Base-by-base conservation (phyloP, 2,329 filamentous ascomycete genomes). In the Verticillium nonalfalfae region DNA sequence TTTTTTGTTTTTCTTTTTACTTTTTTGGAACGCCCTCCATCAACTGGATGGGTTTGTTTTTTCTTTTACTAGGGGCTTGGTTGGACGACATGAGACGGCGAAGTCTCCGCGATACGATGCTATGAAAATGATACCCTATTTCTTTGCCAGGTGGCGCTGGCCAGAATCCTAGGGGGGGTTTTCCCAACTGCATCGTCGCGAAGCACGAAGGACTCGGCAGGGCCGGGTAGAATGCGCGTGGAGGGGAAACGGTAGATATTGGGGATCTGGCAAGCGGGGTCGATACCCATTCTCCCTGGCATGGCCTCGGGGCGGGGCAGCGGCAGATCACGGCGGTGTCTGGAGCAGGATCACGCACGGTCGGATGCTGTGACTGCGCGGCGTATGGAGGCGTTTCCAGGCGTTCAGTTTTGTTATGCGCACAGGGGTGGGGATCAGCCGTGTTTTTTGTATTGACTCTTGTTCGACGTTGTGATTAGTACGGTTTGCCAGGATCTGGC, bases 71-170 rank as follows among this genome's bases (percentile, higher is more conserved):
- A 40, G 26, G n/a, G 9, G 5, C n/a, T 21, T 34, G 54, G 36
- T 34, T n/a, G n/a, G 26, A 39, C 13, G n/a, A 9, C 18, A 36
- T 50, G 45, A 18, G n/a, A 50, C 7, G 45, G 45, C 18, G 45
- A 18, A 13, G 18, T 21, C 45, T 50, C 45, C 45, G 21, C 45
- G 45, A 50, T 18, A 50, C n/a, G 45, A 50, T n/a, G 45, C 26
- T 50, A 50, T 50, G 45, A 50, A 26, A 21, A 59, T 60, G 63
- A 64, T 63, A 63, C 58, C 63, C 63, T 61, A 26, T 31, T 59
- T 50, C 61, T 61, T 63, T 55, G 63, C 63, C 63, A 60, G 57
- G 63, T 61, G 61, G 63, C 63, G 61, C 63, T 64, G 63, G 63
- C 50, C 35, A 39, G 63, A 56, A 62, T 58, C 10, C 33, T 18